These are phyloP conservation scores for Mycena crocata DNA, from an alignment of 768 basidiomycete genomes.

Conservation along the genomic window DNA sequence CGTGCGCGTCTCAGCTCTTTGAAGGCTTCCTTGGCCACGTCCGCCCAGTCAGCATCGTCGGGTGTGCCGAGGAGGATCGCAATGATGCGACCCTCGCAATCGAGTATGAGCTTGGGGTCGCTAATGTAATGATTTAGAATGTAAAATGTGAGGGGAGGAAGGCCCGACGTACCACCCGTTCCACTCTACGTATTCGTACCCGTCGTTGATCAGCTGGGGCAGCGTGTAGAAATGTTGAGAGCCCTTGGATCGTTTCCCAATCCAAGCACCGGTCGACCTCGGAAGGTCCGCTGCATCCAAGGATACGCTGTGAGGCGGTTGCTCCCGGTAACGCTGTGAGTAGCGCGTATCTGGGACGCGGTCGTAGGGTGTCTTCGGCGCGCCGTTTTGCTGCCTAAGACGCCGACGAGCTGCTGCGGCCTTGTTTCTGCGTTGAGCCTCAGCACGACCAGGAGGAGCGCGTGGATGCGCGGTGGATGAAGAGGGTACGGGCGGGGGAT, in stretches of 20 bases:
- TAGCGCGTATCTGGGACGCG: not conserved
- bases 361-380: not conserved
- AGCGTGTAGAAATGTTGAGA: not conserved
- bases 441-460: too few relatives aligned
- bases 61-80: not conserved
- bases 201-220: not conserved
- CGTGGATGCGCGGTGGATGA: too few relatives aligned
- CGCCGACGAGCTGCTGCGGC: not conserved
- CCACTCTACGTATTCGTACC: not conserved
- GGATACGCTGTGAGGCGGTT: not conserved
- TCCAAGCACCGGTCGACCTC: not conserved
- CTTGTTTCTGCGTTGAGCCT: not conserved
- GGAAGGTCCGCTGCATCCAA: not conserved
- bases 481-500: too few relatives aligned
- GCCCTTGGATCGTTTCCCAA: not conserved
- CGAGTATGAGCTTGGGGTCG: too few relatives aligned
- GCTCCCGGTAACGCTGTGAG: not conserved
- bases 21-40: not conserved
- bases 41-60: not conserved
- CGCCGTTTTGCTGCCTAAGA: not conserved
- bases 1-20: not conserved
- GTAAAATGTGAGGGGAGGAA: not conserved
- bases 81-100: slow-evolving; percentile 3
- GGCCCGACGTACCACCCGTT: not conserved
- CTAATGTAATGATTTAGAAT: not conserved